Evolutionary conservation across 1,284 basidiomycete genomes (phyloP).

Genomic region (Irpex sp.): DNA sequence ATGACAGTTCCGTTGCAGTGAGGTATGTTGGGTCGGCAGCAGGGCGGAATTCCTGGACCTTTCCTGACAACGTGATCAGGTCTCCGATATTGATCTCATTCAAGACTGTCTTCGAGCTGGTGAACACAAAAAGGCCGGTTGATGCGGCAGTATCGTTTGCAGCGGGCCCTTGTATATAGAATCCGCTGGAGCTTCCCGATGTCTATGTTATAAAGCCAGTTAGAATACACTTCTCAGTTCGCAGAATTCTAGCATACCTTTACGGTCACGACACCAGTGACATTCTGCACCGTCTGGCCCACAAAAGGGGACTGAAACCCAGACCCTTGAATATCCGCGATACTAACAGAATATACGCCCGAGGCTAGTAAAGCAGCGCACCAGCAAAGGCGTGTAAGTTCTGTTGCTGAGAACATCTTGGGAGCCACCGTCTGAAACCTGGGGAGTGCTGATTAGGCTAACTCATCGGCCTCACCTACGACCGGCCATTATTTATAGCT

Average conservation of each 20-base stretch:
- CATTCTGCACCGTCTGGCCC: slow-evolving; percentile 44
- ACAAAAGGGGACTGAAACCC: slow-evolving; percentile 44
- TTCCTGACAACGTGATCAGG: slow-evolving; percentile 42
- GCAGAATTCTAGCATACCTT: slow-evolving; percentile 25
- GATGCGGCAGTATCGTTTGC: slow-evolving; percentile 41
- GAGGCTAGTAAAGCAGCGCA: slow-evolving; percentile 6
- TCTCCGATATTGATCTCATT: slow-evolving; percentile 48
- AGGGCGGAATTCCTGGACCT: slow-evolving; percentile 47
- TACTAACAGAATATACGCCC: slow-evolving; percentile 14
- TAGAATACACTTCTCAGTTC: neutral
- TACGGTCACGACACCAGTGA: slow-evolving; percentile 47
- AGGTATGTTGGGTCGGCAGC: slow-evolving; percentile 40
- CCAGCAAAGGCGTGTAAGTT: neutral
- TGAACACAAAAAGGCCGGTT: slow-evolving; percentile 37
- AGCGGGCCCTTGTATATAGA: slow-evolving; percentile 45
- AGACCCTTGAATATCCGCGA: slow-evolving; percentile 51
- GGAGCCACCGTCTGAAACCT: neutral
- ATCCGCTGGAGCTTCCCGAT: slow-evolving; percentile 30
- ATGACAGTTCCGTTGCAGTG: slow-evolving; percentile 44
- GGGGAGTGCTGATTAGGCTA: no score
- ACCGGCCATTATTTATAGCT: neutral
- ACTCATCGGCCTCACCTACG: neutral
- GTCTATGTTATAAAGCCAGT: slow-evolving; percentile 13
- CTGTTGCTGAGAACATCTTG: neutral
- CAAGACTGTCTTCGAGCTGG: slow-evolving; percentile 39